Evolutionary conservation across 495 filamentous ascomycete genomes (phyloP).

Genomic region (Neurospora hispaniola): DNA sequence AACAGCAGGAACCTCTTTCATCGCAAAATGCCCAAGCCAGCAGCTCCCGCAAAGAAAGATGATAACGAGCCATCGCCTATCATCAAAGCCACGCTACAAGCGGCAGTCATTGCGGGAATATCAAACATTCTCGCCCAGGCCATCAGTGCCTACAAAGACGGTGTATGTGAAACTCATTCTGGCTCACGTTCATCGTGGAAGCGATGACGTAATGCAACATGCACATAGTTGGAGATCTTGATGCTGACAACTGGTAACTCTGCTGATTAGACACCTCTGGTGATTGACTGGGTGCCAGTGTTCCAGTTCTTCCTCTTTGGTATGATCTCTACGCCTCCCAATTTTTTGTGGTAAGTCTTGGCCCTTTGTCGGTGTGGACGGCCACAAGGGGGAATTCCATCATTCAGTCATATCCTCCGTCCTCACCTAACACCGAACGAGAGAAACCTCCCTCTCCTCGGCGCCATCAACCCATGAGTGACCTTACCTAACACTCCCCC

Average conservation of each 20-base stretch:
- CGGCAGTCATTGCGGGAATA: slow-evolving; percentile 56
- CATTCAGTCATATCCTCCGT: too few species aligned
- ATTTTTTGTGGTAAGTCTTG: slow-evolving; percentile 68
- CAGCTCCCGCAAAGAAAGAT: not conserved
- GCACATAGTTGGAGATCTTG: not conserved
- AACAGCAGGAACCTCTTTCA: not conserved
- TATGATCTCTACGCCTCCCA: slow-evolving; percentile 67
- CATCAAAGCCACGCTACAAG: slow-evolving; percentile 56
- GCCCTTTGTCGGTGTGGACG: not conserved
- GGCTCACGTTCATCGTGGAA: not conserved
- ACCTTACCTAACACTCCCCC: not conserved
- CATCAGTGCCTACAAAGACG: slow-evolving; percentile 55
- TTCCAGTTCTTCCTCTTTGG: slow-evolving; percentile 73
- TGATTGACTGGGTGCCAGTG: slow-evolving; percentile 51
- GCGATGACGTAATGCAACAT: slow-evolving; percentile 1
- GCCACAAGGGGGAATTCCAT: not conserved
- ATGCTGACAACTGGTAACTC: slow-evolving; percentile 20
- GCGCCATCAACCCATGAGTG: not conserved
- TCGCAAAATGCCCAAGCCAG: not conserved
- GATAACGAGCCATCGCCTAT: slow-evolving; percentile 37
- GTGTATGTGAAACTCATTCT: slow-evolving; percentile 34
- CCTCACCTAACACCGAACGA: too few species aligned
- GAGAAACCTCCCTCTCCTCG: not conserved
- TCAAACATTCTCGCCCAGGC: slow-evolving; percentile 78
- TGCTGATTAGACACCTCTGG: slow-evolving; percentile 33